Evolutionary conservation across 2,329 filamentous ascomycete genomes (phyloP), one percentile per base, ranked within the genome.

Genomic region (Aspergillus sp.): DNA sequence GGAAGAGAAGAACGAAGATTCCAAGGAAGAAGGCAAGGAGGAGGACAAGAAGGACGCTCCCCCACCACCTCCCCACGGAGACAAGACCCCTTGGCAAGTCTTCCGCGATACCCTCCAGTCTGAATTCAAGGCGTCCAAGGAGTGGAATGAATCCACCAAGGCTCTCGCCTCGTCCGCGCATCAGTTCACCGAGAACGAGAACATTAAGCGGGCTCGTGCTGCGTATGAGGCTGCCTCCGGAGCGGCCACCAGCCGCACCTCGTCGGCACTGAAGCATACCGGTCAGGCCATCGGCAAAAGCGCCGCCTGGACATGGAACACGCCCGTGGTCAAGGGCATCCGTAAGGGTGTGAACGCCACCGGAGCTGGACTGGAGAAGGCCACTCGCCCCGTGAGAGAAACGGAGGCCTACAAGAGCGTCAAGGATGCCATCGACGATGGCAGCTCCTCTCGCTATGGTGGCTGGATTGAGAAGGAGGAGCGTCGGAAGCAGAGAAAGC

Each of bases 71-170:
- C 93, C 92, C 17, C 94, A 99, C 68, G 94, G 94, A 56, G 91
- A 96, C 77, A 99, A 99, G 80, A 94, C 93, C 3, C 94, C 94
- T 49, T 97, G 94, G 92, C 91, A 97, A 71, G 94, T 99, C 29
- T 99, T 99, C 78, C 90, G 90, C 67, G 94, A 99, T 69, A 99
- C 94, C n/a, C 84, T 99, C 75, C 85, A 90, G 71, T 82, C 81
- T 52, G 94, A 99, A 75, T 96, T 99, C 76, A 91, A 97, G 73
- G 89, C 91, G 48, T 97, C 92, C 14, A 96, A 97, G 70, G 94
- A 99, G 72, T 99, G 94, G 94, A 96, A 99, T 68, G 94, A 99
- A 69, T 96, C 91, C 41, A 99, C 93, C 40, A 97, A 99, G 78
- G 90, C 94, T 60, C 83, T 99, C 40, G 89, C 90, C 16, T 90